Evolutionary conservation across 2,329 filamentous ascomycete species (phyloP).

Genomic region (Beauveria brongniartii): DNA sequence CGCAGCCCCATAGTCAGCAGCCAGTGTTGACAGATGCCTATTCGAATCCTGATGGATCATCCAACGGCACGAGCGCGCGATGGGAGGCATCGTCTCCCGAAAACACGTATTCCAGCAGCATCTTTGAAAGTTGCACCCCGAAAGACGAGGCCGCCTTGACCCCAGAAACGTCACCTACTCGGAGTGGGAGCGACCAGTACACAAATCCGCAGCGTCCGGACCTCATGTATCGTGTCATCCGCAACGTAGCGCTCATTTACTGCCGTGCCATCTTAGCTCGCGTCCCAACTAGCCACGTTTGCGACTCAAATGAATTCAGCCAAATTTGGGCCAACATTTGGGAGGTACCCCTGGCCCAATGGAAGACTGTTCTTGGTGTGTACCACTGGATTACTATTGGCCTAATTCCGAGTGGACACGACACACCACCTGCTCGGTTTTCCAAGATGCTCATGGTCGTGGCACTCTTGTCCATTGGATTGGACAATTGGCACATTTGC

Average conservation of each 20-base stretch:
- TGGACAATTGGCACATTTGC: constrained; percentile 42
- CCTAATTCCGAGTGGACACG: constrained; percentile 31
- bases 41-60: not conserved
- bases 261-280: constrained; percentile 36
- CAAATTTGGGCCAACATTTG: constrained; percentile 40
- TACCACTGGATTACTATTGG: constrained; percentile 40
- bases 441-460: constrained; percentile 37
- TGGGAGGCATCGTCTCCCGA: constrained; percentile 5
- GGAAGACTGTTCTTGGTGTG: constrained; percentile 40
- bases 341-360: constrained; percentile 36
- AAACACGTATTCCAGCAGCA: constrained; percentile 8
- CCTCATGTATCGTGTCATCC: constrained; percentile 38
- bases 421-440: constrained; percentile 33
- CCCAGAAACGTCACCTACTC: constrained; percentile 1
- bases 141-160: not conserved
- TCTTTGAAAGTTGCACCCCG: constrained; percentile 8
- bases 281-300: constrained; percentile 32
- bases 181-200: constrained; percentile 14
- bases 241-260: constrained; percentile 39
- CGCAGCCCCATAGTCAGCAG: not conserved
- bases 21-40: not conserved
- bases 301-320: constrained; percentile 31
- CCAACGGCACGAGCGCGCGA: constrained; percentile 14
- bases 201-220: constrained; percentile 24
- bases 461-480: constrained; percentile 35